Evolutionary conservation across 2,329 filamentous ascomycete genomes (phyloP), one percentile per base, ranked within the genome.

Genomic region (Chaetothyriales sp.): DNA sequence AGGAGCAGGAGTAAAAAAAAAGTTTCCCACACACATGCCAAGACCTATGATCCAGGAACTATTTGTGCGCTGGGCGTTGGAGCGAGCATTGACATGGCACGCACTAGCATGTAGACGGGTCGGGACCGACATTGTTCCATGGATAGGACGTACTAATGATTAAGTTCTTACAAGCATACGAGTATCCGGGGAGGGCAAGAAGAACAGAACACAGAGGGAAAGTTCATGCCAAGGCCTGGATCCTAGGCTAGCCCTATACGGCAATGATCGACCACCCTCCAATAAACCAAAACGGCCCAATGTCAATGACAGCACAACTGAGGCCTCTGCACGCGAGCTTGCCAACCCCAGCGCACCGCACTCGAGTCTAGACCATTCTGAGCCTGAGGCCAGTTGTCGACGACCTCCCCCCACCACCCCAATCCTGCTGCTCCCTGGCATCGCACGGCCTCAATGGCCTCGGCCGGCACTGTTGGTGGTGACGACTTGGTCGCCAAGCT

Each of bases 401-500:
- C 32, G 15, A 39, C 32, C 10, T 15, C 9, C 15, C 12, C 15
- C n/a, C 10, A 15, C 9, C 15, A 39, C 15, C n/a, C n/a, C n/a
- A n/a, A 15, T 9, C 12, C 28, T 36, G 8, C 12, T 36, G 32
- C 9, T 15, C 12, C 32, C 32, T 39, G 32, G 32, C 12, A 15
- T 15, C 32, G 10, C 12, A 15, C 45, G 45, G 45, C 45, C 45
- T 47, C 45, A 32, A 47, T 47, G 45, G 45, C 43, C 47, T 45
- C 53, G 20, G 52, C 43, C 18, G 12, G 36, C 7, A 48, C 26
- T 43, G 45, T 42, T 25, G 56, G 55, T 42, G 22, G 20, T 22
- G 53, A 57, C 12, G 53, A 47, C 42, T 54, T 60, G 47, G 56
- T 57, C 45, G 46, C 58, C 18, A 52, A 57, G 43, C 48, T 60